Conservation (phyloP, 192 early-diverging fungal species). For the Entomortierella beljakovae region DNA sequence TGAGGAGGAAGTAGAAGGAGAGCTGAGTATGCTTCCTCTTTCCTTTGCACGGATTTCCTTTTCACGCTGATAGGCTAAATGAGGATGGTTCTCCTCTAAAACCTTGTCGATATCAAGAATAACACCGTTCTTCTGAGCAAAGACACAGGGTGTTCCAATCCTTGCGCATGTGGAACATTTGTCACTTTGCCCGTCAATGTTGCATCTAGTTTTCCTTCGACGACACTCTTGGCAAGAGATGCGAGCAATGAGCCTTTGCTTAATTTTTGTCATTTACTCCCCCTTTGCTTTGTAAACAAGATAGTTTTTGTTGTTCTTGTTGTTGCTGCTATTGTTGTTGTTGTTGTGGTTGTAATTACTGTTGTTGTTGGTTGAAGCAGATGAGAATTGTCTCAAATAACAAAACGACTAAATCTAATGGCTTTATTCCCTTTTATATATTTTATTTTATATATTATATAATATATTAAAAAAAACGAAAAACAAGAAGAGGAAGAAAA, state of each 20-base stretch:
- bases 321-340: no score
- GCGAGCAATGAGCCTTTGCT: constrained; percentile 47
- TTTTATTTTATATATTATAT: no score
- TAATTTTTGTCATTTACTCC: constrained; percentile 50
- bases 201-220: constrained; percentile 42
- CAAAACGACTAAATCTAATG: no score
- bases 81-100: constrained; percentile 45
- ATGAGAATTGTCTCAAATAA: no score
- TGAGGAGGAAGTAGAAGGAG: constrained; percentile 8
- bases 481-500: not conserved
- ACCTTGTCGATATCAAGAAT: constrained; percentile 47
- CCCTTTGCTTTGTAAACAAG: no score
- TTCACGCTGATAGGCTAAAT: constrained; percentile 34
- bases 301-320: no score
- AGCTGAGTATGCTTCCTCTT: not conserved
- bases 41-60: constrained; percentile 33
- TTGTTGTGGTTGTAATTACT: no score
- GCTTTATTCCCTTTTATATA: no score
- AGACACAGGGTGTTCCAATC: constrained; percentile 39
- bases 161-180: constrained; percentile 47
- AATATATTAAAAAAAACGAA: not conserved
- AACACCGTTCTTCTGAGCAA: constrained; percentile 45
- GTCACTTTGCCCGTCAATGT: constrained; percentile 43
- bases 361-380: no score
- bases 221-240: constrained; percentile 52